These are phyloP conservation scores for Globisporangium rhizosaccharum DNA, from an alignment of 352 stramenopile genomes.

Conservation along the genomic window DNA sequence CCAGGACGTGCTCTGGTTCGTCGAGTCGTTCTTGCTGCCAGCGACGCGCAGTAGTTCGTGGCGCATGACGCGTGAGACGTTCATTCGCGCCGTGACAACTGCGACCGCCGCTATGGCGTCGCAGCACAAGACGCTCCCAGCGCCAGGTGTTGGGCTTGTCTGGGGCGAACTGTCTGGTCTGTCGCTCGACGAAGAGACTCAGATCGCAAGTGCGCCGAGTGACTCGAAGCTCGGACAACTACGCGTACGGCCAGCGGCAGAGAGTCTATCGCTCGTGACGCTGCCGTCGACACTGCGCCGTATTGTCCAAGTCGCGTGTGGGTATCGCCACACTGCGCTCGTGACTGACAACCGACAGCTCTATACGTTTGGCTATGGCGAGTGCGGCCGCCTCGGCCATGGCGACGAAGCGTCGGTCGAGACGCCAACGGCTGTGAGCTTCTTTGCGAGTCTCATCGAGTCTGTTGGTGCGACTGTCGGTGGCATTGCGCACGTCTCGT, in stretches of 20 bases:
- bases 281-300: constrained; percentile 48
- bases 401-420: constrained; percentile 46
- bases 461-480: constrained; percentile 26
- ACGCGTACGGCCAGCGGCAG: background rate
- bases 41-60: constrained; percentile 27
- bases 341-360: constrained; percentile 58
- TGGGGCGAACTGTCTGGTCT: constrained; percentile 58
- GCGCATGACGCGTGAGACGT: constrained; percentile 24
- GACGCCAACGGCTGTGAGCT: constrained; percentile 41
- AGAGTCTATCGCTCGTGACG: constrained; percentile 28
- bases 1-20: constrained; percentile 33
- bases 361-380: constrained; percentile 78
- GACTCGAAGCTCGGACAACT: constrained; percentile 21
- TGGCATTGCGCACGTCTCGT: constrained; percentile 50
- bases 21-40: constrained; percentile 49
- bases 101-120: background rate
- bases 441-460: constrained; percentile 46
- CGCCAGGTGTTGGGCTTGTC: constrained; percentile 44
- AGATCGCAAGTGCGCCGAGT: constrained; percentile 11
- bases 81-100: constrained; percentile 2
- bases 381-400: constrained; percentile 74
- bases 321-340: constrained; percentile 72
- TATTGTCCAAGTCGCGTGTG: constrained; percentile 66
- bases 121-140: constrained; percentile 6
- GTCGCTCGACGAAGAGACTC: constrained; percentile 59